Evolutionary conservation across 495 filamentous ascomycete species (phyloP), one percentile per base, ranked within the genome.

Genomic region (Geoglossum glabrum): DNA sequence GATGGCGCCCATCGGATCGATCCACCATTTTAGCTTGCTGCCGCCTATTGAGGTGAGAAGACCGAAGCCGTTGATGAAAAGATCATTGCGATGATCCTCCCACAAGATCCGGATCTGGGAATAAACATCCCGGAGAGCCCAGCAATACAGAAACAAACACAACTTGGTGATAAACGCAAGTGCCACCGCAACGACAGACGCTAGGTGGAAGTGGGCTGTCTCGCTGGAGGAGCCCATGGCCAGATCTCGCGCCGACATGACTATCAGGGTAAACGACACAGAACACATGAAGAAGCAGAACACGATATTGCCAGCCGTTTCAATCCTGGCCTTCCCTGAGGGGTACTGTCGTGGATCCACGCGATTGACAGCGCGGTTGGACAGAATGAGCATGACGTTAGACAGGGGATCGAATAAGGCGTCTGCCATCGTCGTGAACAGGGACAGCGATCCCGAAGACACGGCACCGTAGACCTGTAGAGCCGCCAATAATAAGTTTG

Each of bases 381-480:
- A 87, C 28, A 96, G 71, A 51, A 97, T 86, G 3, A 98, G 76
- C 0, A 86, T 90, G 38, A 95, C 64, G 69, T 96, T 97, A 65
- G 84, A 88, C 67, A 93, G 64, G 17, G 93, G 93, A 67, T 98
- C 92, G 72, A 98, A 98, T 61, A 98, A 76, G 26, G 90, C 83
- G 69, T 98, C 92, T 34, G 90, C 92, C 86, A 95, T 95, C 55
- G 93, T 98, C 7, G 92, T 95, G 74, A 97, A 95, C 54, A 98
- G 80, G 5, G 90, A 96, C 40, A 97, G 77, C 6, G 88, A 95
- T 23, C 82, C 80, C 1, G 88, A 94, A 0, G 86, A 81, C 33
- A 84, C 77, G 54, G 92, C 92, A 31, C 81, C 92, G 70, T 95
- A 98, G 40, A 96, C 70, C 64, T 98, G 92, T 3, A 98, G 73